Base-by-base conservation (phyloP, 148 eudicot genomes). In the Beta vulgaris region DNA sequence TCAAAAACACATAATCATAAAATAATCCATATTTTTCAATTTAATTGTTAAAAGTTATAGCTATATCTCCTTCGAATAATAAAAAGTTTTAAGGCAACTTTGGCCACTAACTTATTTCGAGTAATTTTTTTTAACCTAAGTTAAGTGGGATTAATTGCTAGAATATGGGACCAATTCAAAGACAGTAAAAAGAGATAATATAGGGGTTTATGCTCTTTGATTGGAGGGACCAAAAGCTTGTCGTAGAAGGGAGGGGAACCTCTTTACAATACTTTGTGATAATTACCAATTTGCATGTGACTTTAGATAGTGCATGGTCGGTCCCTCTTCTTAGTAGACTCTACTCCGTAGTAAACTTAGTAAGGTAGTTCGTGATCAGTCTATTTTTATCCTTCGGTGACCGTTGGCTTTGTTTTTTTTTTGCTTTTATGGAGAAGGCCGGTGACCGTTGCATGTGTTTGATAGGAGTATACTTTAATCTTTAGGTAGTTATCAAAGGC, bases 391-490 rank as follows among this genome's bases (percentile, higher is more conserved):
- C 48, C 39, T 14, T 71, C 19, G 60, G 79, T 77, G 66, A 28
- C 64, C 68, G 67, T 76, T 46, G 32, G 16, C 31, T 55, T 28
- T 59, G 19, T 49, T 40, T 51, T 23, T 46, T 19, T 44, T 59
- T n/a, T n/a, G n/a, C n/a, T n/a, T 43, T 3, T 44, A 11, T 11
- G 31, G 35, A 10, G 31, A 9, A 2, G 12, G 43, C 62, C 19
- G 44, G 44, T 77, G 75, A 71, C 80, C 76, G 75, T 77, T 77
- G 75, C 39, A 44, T 28, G 29, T 23, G 31, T 32, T n/a, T 64
- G 44, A 18, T 39, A 8, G 3, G 49, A 23, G 43, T 9, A 3
- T 19, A 5, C 26, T 11, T 9, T 35, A 43, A 43, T 16, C 40
- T 62, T 62, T 35, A 62, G 19, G 67, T 62, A 16, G 40, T 10